phyloP scores from a whole-genome alignment of 495 filamentous ascomycete genomes.

The Podospora comata region DNA sequence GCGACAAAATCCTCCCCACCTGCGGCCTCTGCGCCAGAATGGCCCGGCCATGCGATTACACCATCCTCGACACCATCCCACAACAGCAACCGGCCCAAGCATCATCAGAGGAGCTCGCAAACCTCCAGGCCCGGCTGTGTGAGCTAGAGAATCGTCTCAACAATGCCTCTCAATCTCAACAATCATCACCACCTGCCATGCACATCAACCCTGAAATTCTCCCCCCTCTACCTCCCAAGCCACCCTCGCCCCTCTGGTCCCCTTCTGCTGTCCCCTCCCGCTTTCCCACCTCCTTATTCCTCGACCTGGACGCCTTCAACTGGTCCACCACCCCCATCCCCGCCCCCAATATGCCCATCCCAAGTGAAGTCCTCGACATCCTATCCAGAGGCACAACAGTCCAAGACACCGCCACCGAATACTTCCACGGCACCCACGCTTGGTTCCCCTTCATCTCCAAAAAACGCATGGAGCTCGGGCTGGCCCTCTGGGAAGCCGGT shows the following conservation, averaged over 20 bases:
- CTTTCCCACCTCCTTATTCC: slow-evolving; percentile 32
- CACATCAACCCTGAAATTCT: slow-evolving; percentile 1
- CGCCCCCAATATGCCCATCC: slow-evolving; percentile 30
- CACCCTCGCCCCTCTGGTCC: slow-evolving; percentile 8
- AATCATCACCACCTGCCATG: background rate
- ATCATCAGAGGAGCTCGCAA: slow-evolving; percentile 40
- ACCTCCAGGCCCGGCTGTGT: slow-evolving; percentile 36
- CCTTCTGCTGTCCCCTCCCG: background rate
- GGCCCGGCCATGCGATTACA: slow-evolving; percentile 44
- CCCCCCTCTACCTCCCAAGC: slow-evolving; percentile 11
- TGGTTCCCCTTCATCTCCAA: slow-evolving; percentile 53
- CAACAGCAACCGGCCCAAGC: slow-evolving; percentile 22
- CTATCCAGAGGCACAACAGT: slow-evolving; percentile 31
- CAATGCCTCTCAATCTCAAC: background rate
- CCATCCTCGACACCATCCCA: slow-evolving; percentile 17
- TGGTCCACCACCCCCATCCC: slow-evolving; percentile 32
- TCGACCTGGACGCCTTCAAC: slow-evolving; percentile 39
- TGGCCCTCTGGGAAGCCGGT: slow-evolving; percentile 41
- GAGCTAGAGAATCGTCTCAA: slow-evolving; percentile 41
- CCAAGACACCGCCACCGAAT: slow-evolving; percentile 31
- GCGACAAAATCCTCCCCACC: slow-evolving; percentile 45
- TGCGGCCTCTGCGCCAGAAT: slow-evolving; percentile 44
- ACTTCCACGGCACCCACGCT: slow-evolving; percentile 38
- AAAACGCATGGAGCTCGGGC: slow-evolving; percentile 43
- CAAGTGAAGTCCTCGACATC: slow-evolving; percentile 36